These are phyloP conservation scores for Candida anutae DNA, from an alignment of 1,139 yeast species.

Conservation along the genomic window DNA sequence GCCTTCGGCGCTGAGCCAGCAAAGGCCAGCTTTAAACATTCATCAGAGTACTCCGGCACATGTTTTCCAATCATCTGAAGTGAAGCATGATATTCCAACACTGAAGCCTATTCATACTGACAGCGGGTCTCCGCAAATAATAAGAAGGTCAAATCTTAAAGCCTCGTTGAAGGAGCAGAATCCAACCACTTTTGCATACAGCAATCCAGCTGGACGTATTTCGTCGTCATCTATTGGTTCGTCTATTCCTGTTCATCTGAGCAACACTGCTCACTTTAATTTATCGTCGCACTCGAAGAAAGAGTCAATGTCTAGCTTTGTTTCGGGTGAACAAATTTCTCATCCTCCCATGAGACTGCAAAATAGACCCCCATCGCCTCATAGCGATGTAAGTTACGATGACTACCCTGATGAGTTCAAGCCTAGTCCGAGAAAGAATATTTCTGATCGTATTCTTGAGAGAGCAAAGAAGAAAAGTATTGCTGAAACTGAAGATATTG, in stretches of 20 bases:
- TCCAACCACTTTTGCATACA: conserved; percentile 4
- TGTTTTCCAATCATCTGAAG: no score
- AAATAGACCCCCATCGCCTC: conserved; percentile 21
- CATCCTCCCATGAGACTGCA: conserved; percentile 12
- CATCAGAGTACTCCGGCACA: background rate
- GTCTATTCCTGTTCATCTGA: conserved; percentile 7
- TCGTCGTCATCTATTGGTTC: conserved; percentile 9
- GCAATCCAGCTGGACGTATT: conserved; percentile 10
- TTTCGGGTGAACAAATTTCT: conserved; percentile 16
- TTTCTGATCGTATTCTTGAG: conserved; percentile 5
- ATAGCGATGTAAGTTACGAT: conserved; percentile 27
- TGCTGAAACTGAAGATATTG: conserved; percentile 2
- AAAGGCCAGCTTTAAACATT: background rate
- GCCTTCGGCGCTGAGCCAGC: conserved; percentile 1
- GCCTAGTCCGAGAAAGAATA: conserved; percentile 12
- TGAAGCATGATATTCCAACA: background rate
- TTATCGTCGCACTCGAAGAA: conserved; percentile 10
- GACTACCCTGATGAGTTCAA: conserved; percentile 21
- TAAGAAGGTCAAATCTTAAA: background rate
- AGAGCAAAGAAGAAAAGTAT: conserved; percentile 2
- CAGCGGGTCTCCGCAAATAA: background rate
- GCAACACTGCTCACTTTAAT: conserved; percentile 4
- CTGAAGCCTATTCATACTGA: background rate
- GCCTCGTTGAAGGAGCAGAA: conserved; percentile 2
- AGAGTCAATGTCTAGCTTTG: conserved; percentile 18